These are phyloP conservation scores for Candida sojae DNA, from an alignment of 1,139 yeast species.

Conservation along the genomic window DNA sequence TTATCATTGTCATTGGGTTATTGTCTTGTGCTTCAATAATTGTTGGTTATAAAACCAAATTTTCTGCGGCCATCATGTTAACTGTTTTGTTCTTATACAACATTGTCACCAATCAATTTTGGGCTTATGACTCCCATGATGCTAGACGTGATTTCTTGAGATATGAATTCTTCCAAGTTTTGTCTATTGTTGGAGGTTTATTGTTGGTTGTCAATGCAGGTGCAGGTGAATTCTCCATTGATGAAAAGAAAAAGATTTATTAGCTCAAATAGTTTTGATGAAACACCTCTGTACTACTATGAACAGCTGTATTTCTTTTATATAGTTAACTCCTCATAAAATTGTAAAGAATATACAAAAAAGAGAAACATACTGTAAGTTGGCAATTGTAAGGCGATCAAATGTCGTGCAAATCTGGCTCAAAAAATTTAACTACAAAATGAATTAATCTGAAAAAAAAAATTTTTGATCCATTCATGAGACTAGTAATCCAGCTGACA, in stretches of 20 bases:
- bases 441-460: not conserved
- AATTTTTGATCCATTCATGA: not conserved
- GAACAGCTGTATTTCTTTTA: not conserved
- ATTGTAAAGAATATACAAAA: not conserved
- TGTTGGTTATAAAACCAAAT: slow-evolving; percentile 90
- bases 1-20: slow-evolving; percentile 72
- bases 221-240: slow-evolving; percentile 92
- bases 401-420: not conserved
- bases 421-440: not conserved
- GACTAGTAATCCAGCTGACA: not conserved
- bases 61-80: slow-evolving; percentile 81
- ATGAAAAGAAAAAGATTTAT: slow-evolving; percentile 94
- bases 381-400: too few species aligned
- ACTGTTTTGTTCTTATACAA: slow-evolving; percentile 75
- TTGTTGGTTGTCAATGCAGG: slow-evolving; percentile 91
- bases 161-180: slow-evolving; percentile 92
- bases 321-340: not conserved
- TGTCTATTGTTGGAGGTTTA: slow-evolving; percentile 93
- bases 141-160: slow-evolving; percentile 87
- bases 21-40: slow-evolving; percentile 77
- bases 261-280: slow-evolving; percentile 24
- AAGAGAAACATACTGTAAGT: not conserved
- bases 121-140: slow-evolving; percentile 72
- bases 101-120: slow-evolving; percentile 81
- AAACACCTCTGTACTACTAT: not conserved